Percentiles rank a stretch among this genome's conserved stretches.
phyloP scores from a whole-genome alignment of 148 eudicot species.

The Rhododendron kiyosumense region DNA sequence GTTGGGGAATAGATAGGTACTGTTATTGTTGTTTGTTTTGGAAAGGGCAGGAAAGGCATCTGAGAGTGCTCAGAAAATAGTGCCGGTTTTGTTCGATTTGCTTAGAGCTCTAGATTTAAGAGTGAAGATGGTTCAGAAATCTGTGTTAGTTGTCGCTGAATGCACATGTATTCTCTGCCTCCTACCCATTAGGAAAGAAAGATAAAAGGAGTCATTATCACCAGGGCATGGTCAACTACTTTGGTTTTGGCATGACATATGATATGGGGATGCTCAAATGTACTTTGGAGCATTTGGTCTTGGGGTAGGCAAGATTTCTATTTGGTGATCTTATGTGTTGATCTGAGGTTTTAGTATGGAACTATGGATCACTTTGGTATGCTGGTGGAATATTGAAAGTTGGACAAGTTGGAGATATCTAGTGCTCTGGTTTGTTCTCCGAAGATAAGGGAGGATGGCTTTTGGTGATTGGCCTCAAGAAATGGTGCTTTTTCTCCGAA shows the following conservation, averaged over 20 bases:
- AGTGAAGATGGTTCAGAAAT: too few relatives aligned
- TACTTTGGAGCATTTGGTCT: not conserved
- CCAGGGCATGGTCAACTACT: not conserved
- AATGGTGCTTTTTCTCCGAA: not conserved
- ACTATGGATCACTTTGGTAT: too few relatives aligned
- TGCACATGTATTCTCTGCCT: too few relatives aligned
- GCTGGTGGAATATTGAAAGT: too few relatives aligned
- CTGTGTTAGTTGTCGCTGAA: too few relatives aligned
- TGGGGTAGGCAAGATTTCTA: not conserved
- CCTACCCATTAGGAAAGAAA: not conserved
- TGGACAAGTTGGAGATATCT: not conserved
- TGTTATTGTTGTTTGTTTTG: not conserved
- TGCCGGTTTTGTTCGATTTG: not conserved
- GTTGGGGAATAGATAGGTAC: too few relatives aligned
- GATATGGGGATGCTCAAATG: not conserved
- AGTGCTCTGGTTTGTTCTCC: not conserved
- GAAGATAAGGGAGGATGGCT: not conserved
- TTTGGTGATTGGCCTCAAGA: not conserved
- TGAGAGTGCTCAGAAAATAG: not conserved
- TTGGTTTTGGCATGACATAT: not conserved
- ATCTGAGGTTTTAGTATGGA: not conserved
- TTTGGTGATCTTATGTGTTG: not conserved
- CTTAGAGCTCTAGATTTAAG: not conserved
- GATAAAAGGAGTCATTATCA: not conserved
- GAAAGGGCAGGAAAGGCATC: not conserved